These are phyloP conservation scores for Graphium sp. DNA, from an alignment of 2,329 filamentous ascomycete species.

Conservation along the genomic window DNA sequence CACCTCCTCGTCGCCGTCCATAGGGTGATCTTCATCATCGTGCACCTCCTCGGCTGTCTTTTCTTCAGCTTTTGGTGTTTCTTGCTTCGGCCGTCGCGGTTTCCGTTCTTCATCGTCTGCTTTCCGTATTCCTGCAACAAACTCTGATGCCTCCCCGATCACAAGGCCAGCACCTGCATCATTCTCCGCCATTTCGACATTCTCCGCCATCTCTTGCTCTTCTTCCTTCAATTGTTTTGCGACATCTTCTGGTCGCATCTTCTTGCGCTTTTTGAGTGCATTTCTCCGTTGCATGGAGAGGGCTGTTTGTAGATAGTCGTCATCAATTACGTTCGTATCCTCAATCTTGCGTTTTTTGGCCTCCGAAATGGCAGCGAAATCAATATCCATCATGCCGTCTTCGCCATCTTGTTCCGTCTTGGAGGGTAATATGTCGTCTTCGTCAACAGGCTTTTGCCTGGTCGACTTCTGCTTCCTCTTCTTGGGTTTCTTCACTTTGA, in stretches of 20 bases:
- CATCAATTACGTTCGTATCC: conserved; percentile 62
- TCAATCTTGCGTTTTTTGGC: conserved; percentile 46
- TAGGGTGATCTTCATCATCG: conserved; percentile 15
- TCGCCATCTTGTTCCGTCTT: conserved; percentile 9
- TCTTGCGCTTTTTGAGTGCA: conserved; percentile 85
- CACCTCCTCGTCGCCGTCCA: conserved; percentile 7
- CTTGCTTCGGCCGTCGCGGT: conserved; percentile 22
- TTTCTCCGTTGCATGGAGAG: conserved; percentile 68
- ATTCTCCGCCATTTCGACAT: conserved; percentile 22
- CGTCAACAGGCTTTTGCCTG: conserved; percentile 49
- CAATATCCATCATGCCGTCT: conserved; percentile 57
- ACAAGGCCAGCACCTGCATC: conserved; percentile 45
- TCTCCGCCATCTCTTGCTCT: conserved; percentile 28
- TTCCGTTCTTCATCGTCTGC: conserved; percentile 37
- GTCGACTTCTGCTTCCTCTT: conserved; percentile 77
- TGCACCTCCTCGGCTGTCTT: conserved; percentile 17
- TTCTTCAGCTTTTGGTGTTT: conserved; percentile 14
- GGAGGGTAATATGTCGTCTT: conserved; percentile 31
- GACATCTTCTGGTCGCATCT: conserved; percentile 69
- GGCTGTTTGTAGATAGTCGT: conserved; percentile 80
- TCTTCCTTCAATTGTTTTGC: conserved; percentile 58
- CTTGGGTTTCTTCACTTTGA: conserved; percentile 91
- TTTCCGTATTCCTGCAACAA: conserved; percentile 69
- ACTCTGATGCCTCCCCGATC: conserved; percentile 93
- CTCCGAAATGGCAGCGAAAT: conserved; percentile 28